phyloP scores from a whole-genome alignment of 176 grass and related monocot species.

The Metroxylon sagu region DNA sequence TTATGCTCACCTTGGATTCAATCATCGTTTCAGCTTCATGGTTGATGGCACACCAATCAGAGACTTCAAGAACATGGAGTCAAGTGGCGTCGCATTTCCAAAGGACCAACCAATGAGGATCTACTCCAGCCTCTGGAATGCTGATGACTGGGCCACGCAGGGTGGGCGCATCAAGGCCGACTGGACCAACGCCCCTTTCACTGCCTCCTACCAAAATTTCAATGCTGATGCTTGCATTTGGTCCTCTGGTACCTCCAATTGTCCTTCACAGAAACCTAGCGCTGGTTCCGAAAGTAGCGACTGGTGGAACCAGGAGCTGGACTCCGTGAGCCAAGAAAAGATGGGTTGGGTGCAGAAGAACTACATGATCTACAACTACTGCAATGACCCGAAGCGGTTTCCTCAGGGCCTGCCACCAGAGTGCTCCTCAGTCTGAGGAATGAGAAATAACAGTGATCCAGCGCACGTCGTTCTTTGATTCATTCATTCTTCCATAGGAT shows the following conservation, averaged over 20 bases:
- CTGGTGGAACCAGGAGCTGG: constrained; percentile 4
- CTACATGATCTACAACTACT: constrained; percentile 20
- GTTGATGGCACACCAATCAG: constrained; percentile 13
- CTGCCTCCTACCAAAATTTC: background rate
- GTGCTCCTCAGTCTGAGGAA: background rate
- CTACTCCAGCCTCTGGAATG: constrained; percentile 15
- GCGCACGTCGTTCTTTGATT: too few species aligned
- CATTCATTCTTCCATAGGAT: too few species aligned
- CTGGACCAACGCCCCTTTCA: constrained; percentile 13
- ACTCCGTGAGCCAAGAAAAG: background rate
- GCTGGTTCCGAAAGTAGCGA: background rate
- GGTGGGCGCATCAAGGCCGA: constrained; percentile 6
- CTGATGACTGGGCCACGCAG: constrained; percentile 11
- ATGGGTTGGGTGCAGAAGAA: constrained; percentile 15
- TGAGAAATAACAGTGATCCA: too few species aligned
- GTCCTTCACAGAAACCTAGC: background rate
- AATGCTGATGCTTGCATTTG: background rate
- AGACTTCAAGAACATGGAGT: constrained; percentile 10
- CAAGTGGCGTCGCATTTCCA: background rate
- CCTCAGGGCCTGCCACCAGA: background rate
- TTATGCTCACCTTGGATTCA: background rate
- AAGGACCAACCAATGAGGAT: background rate
- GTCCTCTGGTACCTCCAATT: background rate
- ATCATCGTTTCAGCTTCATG: background rate
- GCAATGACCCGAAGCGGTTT: constrained; percentile 2